Evolutionary conservation across 768 basidiomycete genomes (phyloP), one percentile per base, ranked within the genome.

Genomic region (Rickenella mellea): DNA sequence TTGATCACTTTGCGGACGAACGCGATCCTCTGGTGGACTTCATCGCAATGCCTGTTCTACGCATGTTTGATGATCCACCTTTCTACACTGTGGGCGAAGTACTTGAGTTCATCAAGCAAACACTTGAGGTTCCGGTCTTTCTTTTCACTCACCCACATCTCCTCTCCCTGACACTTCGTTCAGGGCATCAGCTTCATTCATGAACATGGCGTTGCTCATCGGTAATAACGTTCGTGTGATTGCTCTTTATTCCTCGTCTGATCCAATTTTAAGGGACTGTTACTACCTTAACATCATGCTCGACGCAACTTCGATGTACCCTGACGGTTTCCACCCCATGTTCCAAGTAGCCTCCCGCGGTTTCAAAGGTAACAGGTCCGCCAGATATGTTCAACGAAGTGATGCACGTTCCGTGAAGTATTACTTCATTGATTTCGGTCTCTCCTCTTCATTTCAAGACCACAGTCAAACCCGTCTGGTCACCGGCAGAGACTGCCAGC

Each of bases 351-450:
- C 41, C 21, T 19, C n/a, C n/a, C n/a, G n/a, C n/a, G n/a, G n/a
- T n/a, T n/a, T 20, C 14, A 39, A 6, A 9, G 5, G 17, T 19
- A 21, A n/a, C 5, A 39, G 4, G 3, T 4, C 9, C n/a, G 37
- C 17, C 14, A 35, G 22, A 21, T 14, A 35, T 15, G 24, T 12
- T 4, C 4, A 11, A 3, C 3, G 33, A 5, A 3, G 19, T 15
- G 33, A 36, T 17, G 33, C 33, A 3, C 3, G 15, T 10, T 3
- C 3, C 10, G 64, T 69, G 6, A 57, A 60, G 5, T 68, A 68
- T 48, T 60, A 60, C 32, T 64, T 65, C 31, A 55, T 67, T 32
- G 65, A 64, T 26, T 67, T 61, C 41, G 64, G 61, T 9, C 48
- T 48, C 17, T 33, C 62, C 44, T 25, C 44, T 41, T 41, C 48